Conservation (phyloP, 2,329 filamentous ascomycete genomes). For the Thelonectria rubi region DNA sequence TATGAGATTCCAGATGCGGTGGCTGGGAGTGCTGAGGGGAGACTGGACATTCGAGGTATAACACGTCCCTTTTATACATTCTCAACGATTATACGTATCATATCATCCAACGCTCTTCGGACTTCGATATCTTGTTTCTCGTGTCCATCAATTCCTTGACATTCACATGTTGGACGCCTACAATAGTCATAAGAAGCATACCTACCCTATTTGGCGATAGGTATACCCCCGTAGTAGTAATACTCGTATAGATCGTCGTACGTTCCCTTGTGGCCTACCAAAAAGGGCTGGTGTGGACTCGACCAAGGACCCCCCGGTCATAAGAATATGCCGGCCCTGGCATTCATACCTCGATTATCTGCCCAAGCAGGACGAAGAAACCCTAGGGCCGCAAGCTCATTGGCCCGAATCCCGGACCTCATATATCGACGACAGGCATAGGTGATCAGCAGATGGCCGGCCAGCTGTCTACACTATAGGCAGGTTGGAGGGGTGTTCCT, state of each 20-base stretch:
- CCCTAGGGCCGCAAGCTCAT: not conserved
- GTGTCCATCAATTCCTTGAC: not conserved
- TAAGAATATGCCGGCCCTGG: not conserved
- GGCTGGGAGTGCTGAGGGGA: not conserved
- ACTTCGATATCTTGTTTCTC: not conserved
- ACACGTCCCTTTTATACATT: not conserved
- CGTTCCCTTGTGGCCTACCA: not conserved
- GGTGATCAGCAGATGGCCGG: slow-evolving; percentile 7
- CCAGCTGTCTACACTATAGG: slow-evolving; percentile 1
- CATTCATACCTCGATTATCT: not conserved
- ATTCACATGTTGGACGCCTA: not conserved
- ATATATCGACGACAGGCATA: not conserved
- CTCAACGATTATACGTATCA: not conserved
- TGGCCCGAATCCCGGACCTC: not conserved
- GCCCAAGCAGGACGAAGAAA: not conserved
- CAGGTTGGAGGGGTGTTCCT: slow-evolving; percentile 6
- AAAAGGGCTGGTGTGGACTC: not conserved
- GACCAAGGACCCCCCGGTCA: not conserved
- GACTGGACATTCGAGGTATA: not conserved
- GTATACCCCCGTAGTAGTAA: not conserved
- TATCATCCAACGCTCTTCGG: not conserved
- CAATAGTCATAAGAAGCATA: not conserved
- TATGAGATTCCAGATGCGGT: not conserved
- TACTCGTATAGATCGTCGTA: not conserved
- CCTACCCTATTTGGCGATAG: not conserved